A percentile compares a stretch with the other conserved stretches of the same genome.
phyloP scores from a whole-genome alignment of 352 stramenopile species.

The Globisporangium cystogenes region DNA sequence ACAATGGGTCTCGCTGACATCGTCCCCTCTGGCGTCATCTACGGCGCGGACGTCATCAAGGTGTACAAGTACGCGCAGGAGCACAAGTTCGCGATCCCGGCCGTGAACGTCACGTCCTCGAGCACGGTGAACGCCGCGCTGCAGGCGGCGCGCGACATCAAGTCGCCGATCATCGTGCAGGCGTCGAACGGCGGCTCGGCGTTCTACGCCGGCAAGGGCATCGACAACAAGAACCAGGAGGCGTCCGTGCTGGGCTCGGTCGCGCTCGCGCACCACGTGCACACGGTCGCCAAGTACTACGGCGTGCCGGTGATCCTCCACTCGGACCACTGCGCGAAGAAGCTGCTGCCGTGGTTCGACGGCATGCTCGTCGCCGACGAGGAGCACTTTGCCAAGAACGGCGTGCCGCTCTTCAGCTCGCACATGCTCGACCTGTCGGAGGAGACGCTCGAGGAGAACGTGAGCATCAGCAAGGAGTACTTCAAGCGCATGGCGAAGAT shows the following conservation, averaged over 20 bases:
- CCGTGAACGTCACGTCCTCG: constrained; percentile 96
- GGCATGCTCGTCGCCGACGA: constrained; percentile 94
- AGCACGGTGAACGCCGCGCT: constrained; percentile 96
- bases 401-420: constrained; percentile 95
- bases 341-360: constrained; percentile 97
- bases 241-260: constrained; percentile 79
- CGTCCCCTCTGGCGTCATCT: constrained; percentile 82
- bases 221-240: constrained; percentile 93
- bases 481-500: constrained; percentile 97
- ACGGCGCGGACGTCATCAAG: constrained; percentile 84
- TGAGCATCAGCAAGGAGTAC: constrained; percentile 96
- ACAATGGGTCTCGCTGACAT: constrained; percentile 84
- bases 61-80: constrained; percentile 93
- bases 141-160: constrained; percentile 95
- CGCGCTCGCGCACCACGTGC: constrained; percentile 94
- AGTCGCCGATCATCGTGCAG: constrained; percentile 97
- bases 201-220: constrained; percentile 96
- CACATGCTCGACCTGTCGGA: constrained; percentile 99
- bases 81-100: constrained; percentile 96
- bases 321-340: constrained; percentile 99
- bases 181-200: constrained; percentile 97
- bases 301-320: constrained; percentile 96
- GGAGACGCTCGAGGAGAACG: constrained; percentile 98
- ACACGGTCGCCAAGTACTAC: constrained; percentile 96
- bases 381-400: constrained; percentile 94